phyloP scores from a whole-genome alignment of 352 stramenopile species.

The Phytophthora melonis region DNA sequence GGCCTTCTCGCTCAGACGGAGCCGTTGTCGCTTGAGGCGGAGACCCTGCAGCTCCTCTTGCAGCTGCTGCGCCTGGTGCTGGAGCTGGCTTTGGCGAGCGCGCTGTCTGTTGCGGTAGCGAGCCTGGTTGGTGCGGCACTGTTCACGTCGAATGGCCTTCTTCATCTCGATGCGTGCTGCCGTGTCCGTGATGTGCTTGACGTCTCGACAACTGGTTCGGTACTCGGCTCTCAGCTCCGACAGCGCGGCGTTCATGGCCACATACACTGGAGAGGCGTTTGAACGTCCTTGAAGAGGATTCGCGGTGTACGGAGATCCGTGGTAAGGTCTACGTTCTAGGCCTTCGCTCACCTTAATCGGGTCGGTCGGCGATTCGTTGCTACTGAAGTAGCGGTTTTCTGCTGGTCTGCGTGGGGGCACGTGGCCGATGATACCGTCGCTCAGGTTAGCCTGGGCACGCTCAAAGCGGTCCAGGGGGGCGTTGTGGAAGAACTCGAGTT shows the following conservation, averaged over 20 bases:
- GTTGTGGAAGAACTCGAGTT: constrained; percentile 2
- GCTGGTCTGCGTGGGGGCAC: constrained; percentile 8
- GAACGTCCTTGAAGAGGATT: neutral
- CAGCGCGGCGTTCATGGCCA: neutral
- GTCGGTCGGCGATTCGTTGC: neutral
- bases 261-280: neutral
- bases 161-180: constrained; percentile 2
- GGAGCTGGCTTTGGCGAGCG: neutral
- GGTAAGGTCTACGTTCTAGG: neutral
- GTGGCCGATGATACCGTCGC: constrained; percentile 15
- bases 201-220: neutral
- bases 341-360: neutral
- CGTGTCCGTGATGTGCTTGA: neutral
- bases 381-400: neutral
- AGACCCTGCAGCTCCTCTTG: constrained; percentile 17
- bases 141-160: constrained; percentile 26
- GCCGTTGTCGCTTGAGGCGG: constrained; percentile 10
- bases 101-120: constrained; percentile 30
- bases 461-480: neutral
- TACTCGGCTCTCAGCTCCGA: neutral
- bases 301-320: neutral
- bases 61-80: constrained; percentile 7
- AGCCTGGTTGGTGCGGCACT: constrained; percentile 32
- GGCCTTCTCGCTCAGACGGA: neutral
- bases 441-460: neutral